Conservation (phyloP, 495 filamentous ascomycete genomes). For the Aspergillus egyptiacus region DNA sequence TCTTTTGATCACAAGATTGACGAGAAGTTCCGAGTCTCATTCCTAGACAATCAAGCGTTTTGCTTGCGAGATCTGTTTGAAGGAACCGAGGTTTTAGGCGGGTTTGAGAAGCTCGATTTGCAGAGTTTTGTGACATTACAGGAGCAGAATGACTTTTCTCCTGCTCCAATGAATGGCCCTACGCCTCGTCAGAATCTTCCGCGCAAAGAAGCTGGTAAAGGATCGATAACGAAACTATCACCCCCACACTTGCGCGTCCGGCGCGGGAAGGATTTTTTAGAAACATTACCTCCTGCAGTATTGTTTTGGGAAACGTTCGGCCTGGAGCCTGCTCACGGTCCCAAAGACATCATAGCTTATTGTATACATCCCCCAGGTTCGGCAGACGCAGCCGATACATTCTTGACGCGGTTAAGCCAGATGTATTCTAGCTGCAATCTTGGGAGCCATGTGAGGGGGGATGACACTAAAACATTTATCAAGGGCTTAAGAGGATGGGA, state of each 20-base stretch:
- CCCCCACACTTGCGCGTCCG: constrained; percentile 72
- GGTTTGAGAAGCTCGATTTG: constrained; percentile 33
- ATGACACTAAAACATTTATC: constrained; percentile 44
- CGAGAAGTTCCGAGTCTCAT: constrained; percentile 25
- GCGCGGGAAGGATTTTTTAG: constrained; percentile 64
- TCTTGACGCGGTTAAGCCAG: constrained; percentile 64
- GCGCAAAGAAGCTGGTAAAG: constrained; percentile 26
- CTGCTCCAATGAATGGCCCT: constrained; percentile 9
- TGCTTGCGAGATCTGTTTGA: constrained; percentile 27
- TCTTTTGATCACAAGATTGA: constrained; percentile 37
- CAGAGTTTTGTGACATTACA: constrained; percentile 35
- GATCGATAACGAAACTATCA: constrained; percentile 32
- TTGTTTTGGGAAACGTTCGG: constrained; percentile 89
- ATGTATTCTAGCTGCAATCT: constrained; percentile 76
- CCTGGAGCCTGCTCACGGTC: constrained; percentile 68
- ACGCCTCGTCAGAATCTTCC: constrained; percentile 19
- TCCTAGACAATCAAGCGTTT: constrained; percentile 25
- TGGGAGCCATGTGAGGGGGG: constrained; percentile 59
- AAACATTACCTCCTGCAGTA: constrained; percentile 72
- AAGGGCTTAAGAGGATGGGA: constrained; percentile 57
- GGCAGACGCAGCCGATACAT: constrained; percentile 54
- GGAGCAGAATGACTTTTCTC: constrained; percentile 24
- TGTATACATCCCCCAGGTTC: constrained; percentile 69
- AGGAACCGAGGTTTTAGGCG: constrained; percentile 25
- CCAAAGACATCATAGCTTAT: constrained; percentile 72